These are phyloP conservation scores for Lolium perenne DNA, from an alignment of 176 grass and related monocot species.

Conservation along the genomic window DNA sequence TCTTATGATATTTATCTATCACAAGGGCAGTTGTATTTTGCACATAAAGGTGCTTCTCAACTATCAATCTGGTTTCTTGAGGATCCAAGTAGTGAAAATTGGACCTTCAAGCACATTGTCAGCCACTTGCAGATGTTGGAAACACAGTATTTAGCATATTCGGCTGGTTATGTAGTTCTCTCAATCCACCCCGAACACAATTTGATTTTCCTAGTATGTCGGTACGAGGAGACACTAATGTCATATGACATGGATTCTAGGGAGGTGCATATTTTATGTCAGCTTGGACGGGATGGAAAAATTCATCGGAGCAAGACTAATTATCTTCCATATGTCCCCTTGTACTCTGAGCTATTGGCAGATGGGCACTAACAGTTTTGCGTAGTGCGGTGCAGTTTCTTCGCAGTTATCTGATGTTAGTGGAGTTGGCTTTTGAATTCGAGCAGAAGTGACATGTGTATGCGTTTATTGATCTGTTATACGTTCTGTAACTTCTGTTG, in stretches of 20 bases:
- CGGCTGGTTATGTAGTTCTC: not conserved
- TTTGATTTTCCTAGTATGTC: not conserved
- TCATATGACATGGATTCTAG: not conserved
- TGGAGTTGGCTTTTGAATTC: not conserved
- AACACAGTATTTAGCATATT: not conserved
- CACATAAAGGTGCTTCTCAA: not conserved
- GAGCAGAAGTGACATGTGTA: not conserved
- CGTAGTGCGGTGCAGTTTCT: not conserved
- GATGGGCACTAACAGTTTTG: not conserved
- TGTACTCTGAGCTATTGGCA: not conserved
- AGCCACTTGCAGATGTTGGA: not conserved
- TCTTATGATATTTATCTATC: not conserved
- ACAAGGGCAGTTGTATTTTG: constrained; percentile 11
- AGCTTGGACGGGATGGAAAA: not conserved
- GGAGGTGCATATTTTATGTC: not conserved
- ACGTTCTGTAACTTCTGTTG: not conserved
- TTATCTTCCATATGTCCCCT: not conserved
- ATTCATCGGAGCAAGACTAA: not conserved
- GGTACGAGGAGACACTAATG: not conserved
- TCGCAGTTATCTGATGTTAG: not conserved
- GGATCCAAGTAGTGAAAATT: not conserved
- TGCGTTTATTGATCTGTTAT: not conserved
- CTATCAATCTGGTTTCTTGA: constrained; percentile 3
- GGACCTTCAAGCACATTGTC: not conserved
- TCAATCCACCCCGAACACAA: not conserved